Evolutionary conservation across 495 filamentous ascomycete species (phyloP), one percentile per base, ranked within the genome.

Genomic region (Aspergillus homomorphus): DNA sequence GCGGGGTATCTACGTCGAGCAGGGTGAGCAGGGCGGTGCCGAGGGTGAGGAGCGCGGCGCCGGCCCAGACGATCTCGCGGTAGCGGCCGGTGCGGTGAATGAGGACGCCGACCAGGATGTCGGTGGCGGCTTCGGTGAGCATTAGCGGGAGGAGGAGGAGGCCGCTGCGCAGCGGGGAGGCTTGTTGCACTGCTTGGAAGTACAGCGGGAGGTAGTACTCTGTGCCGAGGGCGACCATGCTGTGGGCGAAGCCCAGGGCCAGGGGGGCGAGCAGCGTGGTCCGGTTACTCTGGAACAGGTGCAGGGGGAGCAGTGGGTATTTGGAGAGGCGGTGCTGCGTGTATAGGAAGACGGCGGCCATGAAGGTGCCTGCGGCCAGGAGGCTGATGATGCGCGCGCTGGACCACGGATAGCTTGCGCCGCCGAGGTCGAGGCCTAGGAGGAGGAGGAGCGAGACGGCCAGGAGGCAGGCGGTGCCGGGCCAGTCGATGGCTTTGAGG

Each of bases 141-240:
- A 82, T 83, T 54, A 84, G 85, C 2, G 90, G 87, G 3, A 95
- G 76, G 16, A 90, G 70, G 62, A 87, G 88, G 21, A 92, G 80
- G 4, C 90, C 90, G 1, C 83, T 87, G 1, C 84, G 67, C 44
- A 91, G 75, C 0, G 90, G 87, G 2, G 76, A 75, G 5, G 81
- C 81, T 1, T 84, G 84, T 3, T 88, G 78, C 10, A 88, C 87
- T 3, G 65, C 62, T 65, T 85, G 82, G 45, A 81, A 77, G 63
- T 80, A 85, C 0, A 85, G 70, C 0, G 82, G 82, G 14, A 81
- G 69, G 57, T 78, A 85, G 62, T 79, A 84, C 30, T 76, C 72
- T 7, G 63, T 66, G 16, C 64, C 69, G 16, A 80, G 77, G 61
- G 76, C 77, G 43, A 77, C 69, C 52, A 77, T 71, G 15, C 73